These are phyloP conservation scores for Claviceps quebecensis DNA, from an alignment of 2,329 filamentous ascomycete species.

Conservation along the genomic window DNA sequence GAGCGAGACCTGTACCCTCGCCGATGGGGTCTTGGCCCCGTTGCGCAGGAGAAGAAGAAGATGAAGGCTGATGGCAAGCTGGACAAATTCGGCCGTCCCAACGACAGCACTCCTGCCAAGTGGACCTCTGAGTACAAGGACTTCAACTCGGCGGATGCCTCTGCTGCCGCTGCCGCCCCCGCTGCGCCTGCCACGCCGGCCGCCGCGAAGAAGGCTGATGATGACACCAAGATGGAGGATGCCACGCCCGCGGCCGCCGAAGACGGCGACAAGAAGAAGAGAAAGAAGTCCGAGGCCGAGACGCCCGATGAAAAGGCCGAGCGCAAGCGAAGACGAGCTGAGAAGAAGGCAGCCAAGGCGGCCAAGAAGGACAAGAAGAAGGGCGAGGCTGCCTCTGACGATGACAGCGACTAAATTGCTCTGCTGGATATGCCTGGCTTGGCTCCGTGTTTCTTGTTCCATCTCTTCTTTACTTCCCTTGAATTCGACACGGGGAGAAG, in stretches of 20 bases:
- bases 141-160: constrained; percentile 47
- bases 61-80: constrained; percentile 96
- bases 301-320: constrained; percentile 53
- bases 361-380: constrained; percentile 45
- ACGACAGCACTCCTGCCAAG: constrained; percentile 84
- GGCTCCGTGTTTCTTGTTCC: too few relatives aligned
- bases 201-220: constrained; percentile 17
- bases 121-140: constrained; percentile 93
- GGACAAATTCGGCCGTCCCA: constrained; percentile 89
- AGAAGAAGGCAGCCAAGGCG: constrained; percentile 44
- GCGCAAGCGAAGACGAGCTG: constrained; percentile 44
- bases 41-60: constrained; percentile 97
- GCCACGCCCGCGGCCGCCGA: constrained; percentile 25
- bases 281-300: constrained; percentile 74
- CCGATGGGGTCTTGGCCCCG: constrained; percentile 89
- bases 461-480: background rate
- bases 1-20: constrained; percentile 95
- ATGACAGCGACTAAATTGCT: constrained; percentile 14
- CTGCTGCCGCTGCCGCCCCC: constrained; percentile 27
- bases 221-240: constrained; percentile 23
- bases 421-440: background rate
- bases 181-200: constrained; percentile 16
- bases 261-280: constrained; percentile 48
- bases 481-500: background rate
- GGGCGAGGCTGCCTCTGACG: constrained; percentile 36